These are phyloP conservation scores for Nosema granulosis DNA, from an alignment of 371 early-diverging fungal genomes.

Conservation along the genomic window DNA sequence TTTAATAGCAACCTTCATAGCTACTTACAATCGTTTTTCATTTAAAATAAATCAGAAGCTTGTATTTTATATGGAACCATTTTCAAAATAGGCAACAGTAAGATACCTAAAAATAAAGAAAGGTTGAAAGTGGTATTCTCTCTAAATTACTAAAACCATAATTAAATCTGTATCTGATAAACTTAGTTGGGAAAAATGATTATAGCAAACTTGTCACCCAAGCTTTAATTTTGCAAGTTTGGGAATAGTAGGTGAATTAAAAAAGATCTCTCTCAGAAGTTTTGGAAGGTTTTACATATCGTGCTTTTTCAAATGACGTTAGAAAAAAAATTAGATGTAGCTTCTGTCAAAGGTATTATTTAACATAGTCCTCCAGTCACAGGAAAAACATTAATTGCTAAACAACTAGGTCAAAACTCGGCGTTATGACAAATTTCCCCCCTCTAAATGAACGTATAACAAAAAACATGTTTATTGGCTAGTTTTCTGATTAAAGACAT, in stretches of 20 bases:
- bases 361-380: slow-evolving; percentile 86
- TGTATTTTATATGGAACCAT: slow-evolving; percentile 18
- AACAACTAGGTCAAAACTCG: slow-evolving; percentile 96
- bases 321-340: slow-evolving; percentile 87
- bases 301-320: slow-evolving; percentile 89
- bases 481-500: too few relatives aligned
- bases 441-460: too few relatives aligned
- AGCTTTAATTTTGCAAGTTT: slow-evolving; percentile 93
- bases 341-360: slow-evolving; percentile 85
- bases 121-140: slow-evolving; percentile 29
- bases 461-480: too few relatives aligned
- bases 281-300: slow-evolving; percentile 95
- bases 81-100: slow-evolving; percentile 20
- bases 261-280: slow-evolving; percentile 87
- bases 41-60: slow-evolving; percentile 50
- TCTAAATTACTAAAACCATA: slow-evolving; percentile 33
- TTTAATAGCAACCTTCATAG: slow-evolving; percentile 33
- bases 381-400: slow-evolving; percentile 95
- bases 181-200: slow-evolving; percentile 28
- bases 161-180: slow-evolving; percentile 29
- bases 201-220: slow-evolving; percentile 68
- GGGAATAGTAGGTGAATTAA: slow-evolving; percentile 98
- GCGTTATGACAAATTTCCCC: too few relatives aligned
- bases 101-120: slow-evolving; percentile 20
- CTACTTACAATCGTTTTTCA: slow-evolving; percentile 23